These are phyloP conservation scores for Saccharomycopsis fermentans DNA, from an alignment of 805 yeast genomes.

Conservation along the genomic window DNA sequence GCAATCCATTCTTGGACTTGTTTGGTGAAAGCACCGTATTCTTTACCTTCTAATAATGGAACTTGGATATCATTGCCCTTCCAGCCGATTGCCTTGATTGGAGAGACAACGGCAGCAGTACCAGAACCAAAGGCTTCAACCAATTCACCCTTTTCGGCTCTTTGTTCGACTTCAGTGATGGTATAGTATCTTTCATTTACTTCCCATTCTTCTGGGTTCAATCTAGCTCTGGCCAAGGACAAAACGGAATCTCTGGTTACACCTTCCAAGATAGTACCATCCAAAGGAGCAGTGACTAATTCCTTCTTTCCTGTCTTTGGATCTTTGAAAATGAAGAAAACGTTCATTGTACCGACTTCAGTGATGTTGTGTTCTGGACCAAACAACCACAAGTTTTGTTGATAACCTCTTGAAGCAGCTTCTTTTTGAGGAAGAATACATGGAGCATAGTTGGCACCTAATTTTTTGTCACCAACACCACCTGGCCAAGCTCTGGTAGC, in stretches of 20 bases:
- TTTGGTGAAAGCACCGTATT: conserved; percentile 69
- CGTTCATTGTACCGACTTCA: conserved; percentile 98
- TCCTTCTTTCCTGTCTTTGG: conserved; percentile 75
- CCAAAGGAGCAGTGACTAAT: conserved; percentile 91
- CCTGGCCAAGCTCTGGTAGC: conserved; percentile 99
- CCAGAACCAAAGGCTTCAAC: conserved; percentile 96
- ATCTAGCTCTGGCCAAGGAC: conserved; percentile 62
- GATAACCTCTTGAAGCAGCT: conserved; percentile 87
- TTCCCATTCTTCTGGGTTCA: conserved; percentile 70
- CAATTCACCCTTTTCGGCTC: conserved; percentile 69
- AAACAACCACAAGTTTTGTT: conserved; percentile 93
- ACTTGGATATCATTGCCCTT: conserved; percentile 61
- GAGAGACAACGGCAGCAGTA: conserved; percentile 95
- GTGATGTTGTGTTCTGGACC: conserved; percentile 83
- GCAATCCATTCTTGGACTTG: conserved; percentile 77
- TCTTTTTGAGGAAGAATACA: conserved; percentile 82
- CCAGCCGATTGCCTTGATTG: conserved; percentile 82
- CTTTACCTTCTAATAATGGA: conserved; percentile 73
- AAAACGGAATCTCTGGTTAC: conserved; percentile 89
- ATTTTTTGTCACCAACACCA: conserved; percentile 91
- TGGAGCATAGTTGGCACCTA: conserved; percentile 98
- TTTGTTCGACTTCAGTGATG: conserved; percentile 69
- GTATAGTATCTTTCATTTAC: conserved; percentile 76
- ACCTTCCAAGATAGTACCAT: conserved; percentile 95
- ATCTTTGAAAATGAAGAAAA: conserved; percentile 75